Percentiles rank a stretch among this genome's conserved stretches.
Conservation (phyloP, 345 rosid species). For the Citrus maxima region DNA sequence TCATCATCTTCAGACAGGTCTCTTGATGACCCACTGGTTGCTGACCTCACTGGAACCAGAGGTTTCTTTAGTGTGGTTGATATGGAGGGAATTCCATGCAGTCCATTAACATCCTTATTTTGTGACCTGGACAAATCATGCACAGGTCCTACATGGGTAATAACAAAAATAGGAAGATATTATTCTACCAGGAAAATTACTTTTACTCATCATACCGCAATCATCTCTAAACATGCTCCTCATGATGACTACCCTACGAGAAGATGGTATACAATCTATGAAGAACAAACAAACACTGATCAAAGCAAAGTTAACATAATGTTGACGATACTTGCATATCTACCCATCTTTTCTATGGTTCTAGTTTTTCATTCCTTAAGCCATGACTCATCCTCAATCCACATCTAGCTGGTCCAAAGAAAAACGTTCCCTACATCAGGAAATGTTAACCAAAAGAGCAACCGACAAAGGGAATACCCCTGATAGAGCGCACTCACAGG, state of each 20-base stretch:
- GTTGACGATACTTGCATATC: neutral
- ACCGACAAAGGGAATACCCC: neutral
- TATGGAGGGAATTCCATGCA: conserved; percentile 26
- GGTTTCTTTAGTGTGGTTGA: conserved; percentile 37
- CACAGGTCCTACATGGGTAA: conserved; percentile 26
- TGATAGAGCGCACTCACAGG: neutral
- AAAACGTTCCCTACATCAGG: neutral
- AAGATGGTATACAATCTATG: neutral
- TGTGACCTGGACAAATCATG: conserved; percentile 25
- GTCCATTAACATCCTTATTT: conserved; percentile 35
- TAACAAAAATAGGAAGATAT: conserved; percentile 11
- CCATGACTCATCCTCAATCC: neutral
- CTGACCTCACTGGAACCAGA: conserved; percentile 35
- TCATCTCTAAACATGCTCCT: neutral
- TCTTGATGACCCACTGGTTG: conserved; percentile 79
- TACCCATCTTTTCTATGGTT: neutral
- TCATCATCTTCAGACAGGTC: conserved; percentile 84
- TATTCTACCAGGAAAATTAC: neutral
- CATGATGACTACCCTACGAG: neutral
- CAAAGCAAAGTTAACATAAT: neutral
- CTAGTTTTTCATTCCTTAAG: neutral
- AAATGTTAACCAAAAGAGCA: neutral
- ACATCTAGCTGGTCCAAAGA: neutral
- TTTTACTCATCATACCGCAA: neutral
- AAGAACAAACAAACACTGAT: neutral